Evolutionary conservation across 2,329 filamentous ascomycete species (phyloP).

Genomic region (Alternaria ventricosa): DNA sequence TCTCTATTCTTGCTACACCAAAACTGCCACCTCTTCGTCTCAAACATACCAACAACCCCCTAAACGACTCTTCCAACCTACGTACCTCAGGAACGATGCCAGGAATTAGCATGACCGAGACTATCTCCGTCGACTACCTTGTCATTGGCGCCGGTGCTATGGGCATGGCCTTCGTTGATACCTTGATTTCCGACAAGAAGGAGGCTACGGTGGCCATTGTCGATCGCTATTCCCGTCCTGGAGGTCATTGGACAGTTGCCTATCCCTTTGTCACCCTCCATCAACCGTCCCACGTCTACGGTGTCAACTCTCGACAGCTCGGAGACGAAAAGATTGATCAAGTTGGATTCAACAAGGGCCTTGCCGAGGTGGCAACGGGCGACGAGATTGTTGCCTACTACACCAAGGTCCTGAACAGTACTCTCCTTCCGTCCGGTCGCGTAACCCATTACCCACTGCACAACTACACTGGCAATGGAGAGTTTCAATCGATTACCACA

Average conservation of each 20-base stretch:
- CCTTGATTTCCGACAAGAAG: not conserved
- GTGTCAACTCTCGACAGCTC: not conserved
- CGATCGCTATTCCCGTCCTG: not conserved
- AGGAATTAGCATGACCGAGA: not conserved
- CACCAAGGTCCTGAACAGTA: not conserved
- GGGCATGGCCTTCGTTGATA: not conserved
- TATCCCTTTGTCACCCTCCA: not conserved
- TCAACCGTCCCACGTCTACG: not conserved
- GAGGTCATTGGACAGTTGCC: not conserved
- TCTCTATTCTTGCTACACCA: not conserved
- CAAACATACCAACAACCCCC: not conserved
- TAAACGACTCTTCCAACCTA: not conserved
- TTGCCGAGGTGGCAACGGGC: not conserved
- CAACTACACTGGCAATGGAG: not conserved
- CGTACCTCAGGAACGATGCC: not conserved
- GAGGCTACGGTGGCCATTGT: not conserved
- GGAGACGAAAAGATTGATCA: not conserved
- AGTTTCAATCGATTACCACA: not conserved
- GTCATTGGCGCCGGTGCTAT: not conserved
- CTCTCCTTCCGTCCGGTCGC: not conserved
- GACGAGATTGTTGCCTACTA: not conserved
- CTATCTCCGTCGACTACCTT: not conserved
- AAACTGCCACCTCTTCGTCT: not conserved
- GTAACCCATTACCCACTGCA: not conserved
- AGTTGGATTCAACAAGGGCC: not conserved